Evolutionary conservation across 139 green algal genomes (phyloP).

Genomic region (Tetraselmis chui): DNA sequence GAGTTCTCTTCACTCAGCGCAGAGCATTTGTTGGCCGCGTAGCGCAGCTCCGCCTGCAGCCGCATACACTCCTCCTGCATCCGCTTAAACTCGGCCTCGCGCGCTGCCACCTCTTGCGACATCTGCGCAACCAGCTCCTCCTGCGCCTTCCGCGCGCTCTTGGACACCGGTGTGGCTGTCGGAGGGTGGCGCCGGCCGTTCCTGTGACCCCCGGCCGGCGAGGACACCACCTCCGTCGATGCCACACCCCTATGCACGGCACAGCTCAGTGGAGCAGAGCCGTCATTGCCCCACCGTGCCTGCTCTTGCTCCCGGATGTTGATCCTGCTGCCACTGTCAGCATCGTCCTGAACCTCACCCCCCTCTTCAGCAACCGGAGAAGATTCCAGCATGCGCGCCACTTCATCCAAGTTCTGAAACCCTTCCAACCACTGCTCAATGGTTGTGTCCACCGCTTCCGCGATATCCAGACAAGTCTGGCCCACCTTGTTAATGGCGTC

Average conservation of each 20-base stretch:
- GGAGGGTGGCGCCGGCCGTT: no score
- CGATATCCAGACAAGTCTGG: conserved; percentile 3
- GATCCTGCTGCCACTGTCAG: background rate
- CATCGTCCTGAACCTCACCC: background rate
- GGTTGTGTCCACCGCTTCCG: conserved; percentile 4
- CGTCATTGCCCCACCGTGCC: background rate
- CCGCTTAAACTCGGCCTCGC: background rate
- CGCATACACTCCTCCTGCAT: background rate
- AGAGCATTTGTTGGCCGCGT: background rate
- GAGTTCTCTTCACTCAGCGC: background rate
- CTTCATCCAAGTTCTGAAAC: background rate
- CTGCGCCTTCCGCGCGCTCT: background rate
- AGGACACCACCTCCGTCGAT: background rate
- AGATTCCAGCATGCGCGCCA: background rate
- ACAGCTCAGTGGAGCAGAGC: no score
- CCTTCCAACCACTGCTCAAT: conserved; percentile 11
- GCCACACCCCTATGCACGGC: no score
- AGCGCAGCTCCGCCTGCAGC: background rate
- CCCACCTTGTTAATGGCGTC: conserved; percentile 9
- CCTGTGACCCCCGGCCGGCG: no score
- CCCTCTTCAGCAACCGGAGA: background rate
- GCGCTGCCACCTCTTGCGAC: background rate
- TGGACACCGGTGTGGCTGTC: background rate
- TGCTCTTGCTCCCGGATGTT: background rate
- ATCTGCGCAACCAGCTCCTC: background rate